Conservation (phyloP, 805 yeast species). For the Candida andamanensis region DNA sequence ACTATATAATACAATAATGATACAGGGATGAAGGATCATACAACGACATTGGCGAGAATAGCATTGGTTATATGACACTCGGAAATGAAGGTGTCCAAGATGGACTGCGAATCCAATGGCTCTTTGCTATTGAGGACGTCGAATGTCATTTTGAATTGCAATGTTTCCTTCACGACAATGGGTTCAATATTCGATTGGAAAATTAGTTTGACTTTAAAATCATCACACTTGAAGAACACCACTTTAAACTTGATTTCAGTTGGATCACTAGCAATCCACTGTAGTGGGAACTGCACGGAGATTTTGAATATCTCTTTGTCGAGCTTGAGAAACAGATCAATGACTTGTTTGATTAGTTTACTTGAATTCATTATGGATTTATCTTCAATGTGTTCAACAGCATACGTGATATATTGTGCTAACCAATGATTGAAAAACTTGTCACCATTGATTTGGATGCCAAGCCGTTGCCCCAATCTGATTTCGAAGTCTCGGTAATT, state of each 20-base stretch:
- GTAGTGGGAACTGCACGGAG: constrained; percentile 25
- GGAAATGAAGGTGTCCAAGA: constrained; percentile 2
- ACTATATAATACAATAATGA: too few relatives aligned
- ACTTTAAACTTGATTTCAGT: constrained; percentile 3
- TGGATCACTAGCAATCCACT: background rate
- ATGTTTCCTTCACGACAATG: background rate
- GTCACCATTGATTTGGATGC: constrained; percentile 2
- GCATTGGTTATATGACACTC: constrained; percentile 9
- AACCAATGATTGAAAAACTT: constrained; percentile 12
- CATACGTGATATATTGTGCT: constrained; percentile 1
- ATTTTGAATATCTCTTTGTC: constrained; percentile 29
- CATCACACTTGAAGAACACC: constrained; percentile 1
- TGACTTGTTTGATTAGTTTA: constrained; percentile 11
- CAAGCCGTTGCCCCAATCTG: constrained; percentile 2
- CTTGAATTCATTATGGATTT: constrained; percentile 14
- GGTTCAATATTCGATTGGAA: constrained; percentile 1
- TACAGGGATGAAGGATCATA: too few relatives aligned
- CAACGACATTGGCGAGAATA: constrained; percentile 5
- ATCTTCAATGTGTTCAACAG: constrained; percentile 1
- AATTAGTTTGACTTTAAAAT: constrained; percentile 1
- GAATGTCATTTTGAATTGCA: constrained; percentile 1
- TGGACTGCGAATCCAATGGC: background rate
- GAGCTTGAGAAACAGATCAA: constrained; percentile 17
- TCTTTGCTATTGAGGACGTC: constrained; percentile 2
- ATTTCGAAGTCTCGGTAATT: constrained; percentile 10